Conservation (phyloP, 1,284 basidiomycete genomes). For the Exobasidium rhododendri region DNA sequence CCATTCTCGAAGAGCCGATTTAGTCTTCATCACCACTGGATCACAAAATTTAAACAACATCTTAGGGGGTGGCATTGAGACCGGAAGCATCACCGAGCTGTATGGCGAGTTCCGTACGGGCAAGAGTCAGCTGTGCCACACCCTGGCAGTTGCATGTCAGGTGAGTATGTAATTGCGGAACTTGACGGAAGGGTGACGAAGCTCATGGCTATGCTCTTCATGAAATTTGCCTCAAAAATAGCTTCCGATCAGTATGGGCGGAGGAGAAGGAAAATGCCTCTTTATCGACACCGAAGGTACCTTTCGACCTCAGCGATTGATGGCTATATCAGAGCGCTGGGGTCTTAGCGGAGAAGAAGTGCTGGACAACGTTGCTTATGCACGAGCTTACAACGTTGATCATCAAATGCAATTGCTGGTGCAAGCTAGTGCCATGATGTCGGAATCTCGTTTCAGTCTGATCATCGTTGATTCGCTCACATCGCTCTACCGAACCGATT, state of each 20-base stretch:
- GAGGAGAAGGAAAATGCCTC: conserved; percentile 96
- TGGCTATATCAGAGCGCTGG: conserved; percentile 91
- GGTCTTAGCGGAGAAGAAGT: conserved; percentile 97
- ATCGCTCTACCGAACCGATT: conserved; percentile 92
- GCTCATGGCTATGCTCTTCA: background rate
- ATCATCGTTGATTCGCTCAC: conserved; percentile 97
- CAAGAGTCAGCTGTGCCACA: conserved; percentile 97
- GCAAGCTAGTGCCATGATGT: conserved; percentile 78
- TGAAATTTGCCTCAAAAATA: too few relatives aligned
- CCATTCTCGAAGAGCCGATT: conserved; percentile 88
- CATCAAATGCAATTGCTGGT: conserved; percentile 89
- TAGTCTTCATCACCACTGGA: conserved; percentile 95
- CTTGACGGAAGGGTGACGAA: background rate
- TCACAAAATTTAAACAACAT: conserved; percentile 93
- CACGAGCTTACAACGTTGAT: conserved; percentile 96
- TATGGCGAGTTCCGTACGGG: conserved; percentile 99
- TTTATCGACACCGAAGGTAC: conserved; percentile 99
- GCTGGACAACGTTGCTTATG: conserved; percentile 96
- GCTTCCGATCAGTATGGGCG: conserved; percentile 94
- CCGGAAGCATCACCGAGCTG: conserved; percentile 94
- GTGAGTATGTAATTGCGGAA: conserved; percentile 47
- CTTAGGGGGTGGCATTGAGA: conserved; percentile 95
- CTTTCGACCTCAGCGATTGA: conserved; percentile 89
- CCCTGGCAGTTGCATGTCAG: conserved; percentile 95
- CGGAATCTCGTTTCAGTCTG: conserved; percentile 75